Evolutionary conservation across 23 red algal genomes (phyloP), one percentile per base, ranked within the genome.

Genomic region (Cyanidioschyzon merolae): DNA sequence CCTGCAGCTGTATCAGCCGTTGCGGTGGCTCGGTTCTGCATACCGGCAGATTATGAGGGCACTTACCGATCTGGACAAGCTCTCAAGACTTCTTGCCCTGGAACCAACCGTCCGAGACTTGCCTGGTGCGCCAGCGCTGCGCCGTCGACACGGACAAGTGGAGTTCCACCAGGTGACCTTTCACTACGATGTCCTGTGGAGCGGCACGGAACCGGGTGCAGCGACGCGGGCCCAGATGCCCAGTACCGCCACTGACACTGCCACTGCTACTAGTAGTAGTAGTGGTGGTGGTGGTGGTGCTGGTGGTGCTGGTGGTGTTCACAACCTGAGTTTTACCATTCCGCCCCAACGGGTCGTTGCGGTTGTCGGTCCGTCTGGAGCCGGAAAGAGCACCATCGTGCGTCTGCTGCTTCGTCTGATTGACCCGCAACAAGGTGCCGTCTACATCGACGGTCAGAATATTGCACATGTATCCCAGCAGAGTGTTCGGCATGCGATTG

Each of bases 361-460:
- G 34, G 85, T 98, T 57, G 94, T 91, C 1, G 94, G 94, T 27
- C 88, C 94, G 35, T 87, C 83, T 37, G 94, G 94, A 24, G 86
- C 83, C 39, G 94, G 94, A 12, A 98, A 98, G 76, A 85, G 79
- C 25, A 91, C 94, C 2, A 75, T 98, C 38, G 30, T 98, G 39
- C 84, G 94, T 0, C 82, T 98, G 27, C 50, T 98, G 77, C 91
- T 80, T 35, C 82, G 94, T 0, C 63, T 98, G 12, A 91, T 91
- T 68, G 45, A 68, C 34, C 94, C 94, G 1, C 27, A 58, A 15
- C 39, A 37, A 37, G 94, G 94, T 16, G 45, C 26, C 3, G 89
- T 98, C 34, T 58, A 84, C 34, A 83, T 98, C 26, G 89, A 98
- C 40, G 94, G 88, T 2, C 88, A 98, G 86, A 88, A 90, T 63